Conservation (phyloP, 768 basidiomycete species). For the Suillus occidentalis region DNA sequence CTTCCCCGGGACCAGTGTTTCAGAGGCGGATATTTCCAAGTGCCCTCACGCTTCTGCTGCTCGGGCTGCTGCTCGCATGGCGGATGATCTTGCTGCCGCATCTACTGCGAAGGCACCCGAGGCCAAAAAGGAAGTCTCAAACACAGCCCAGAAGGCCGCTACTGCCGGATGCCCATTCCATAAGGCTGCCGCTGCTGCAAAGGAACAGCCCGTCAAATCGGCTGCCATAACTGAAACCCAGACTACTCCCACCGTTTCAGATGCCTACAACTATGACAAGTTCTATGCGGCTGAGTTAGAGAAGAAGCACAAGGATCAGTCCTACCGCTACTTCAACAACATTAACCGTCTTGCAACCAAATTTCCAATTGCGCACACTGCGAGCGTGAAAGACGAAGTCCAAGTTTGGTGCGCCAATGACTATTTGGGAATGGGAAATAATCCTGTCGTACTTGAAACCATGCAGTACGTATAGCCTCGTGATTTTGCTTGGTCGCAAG, state of each 20-base stretch:
- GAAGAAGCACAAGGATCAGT: slow-evolving; percentile 97
- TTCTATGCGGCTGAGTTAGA: slow-evolving; percentile 90
- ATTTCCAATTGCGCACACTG: slow-evolving; percentile 96
- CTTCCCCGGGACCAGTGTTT: slow-evolving; percentile 44
- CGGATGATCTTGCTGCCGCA: slow-evolving; percentile 74
- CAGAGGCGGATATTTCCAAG: slow-evolving; percentile 70
- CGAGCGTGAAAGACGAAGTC: slow-evolving; percentile 84
- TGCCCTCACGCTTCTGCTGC: slow-evolving; percentile 92
- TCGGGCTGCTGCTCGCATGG: slow-evolving; percentile 70
- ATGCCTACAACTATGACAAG: slow-evolving; percentile 75
- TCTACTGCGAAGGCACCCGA: slow-evolving; percentile 42
- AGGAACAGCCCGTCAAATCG: slow-evolving; percentile 11
- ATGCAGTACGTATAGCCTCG: slow-evolving; percentile 79
- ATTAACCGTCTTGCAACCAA: slow-evolving; percentile 95
- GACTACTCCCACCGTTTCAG: slow-evolving; percentile 31
- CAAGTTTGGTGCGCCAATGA: slow-evolving; percentile 99
- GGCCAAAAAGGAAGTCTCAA: slow-evolving; percentile 37
- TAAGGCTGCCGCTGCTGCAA: slow-evolving; percentile 35
- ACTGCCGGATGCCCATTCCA: slow-evolving; percentile 64
- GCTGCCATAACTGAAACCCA: slow-evolving; percentile 22
- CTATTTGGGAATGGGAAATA: slow-evolving; percentile 98
- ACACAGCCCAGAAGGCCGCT: slow-evolving; percentile 33
- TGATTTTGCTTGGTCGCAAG: not conserved
- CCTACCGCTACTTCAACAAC: slow-evolving; percentile 99
- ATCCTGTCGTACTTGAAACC: slow-evolving; percentile 92